These are phyloP conservation scores for Daedalea quercina DNA, from an alignment of 768 basidiomycete species.

Conservation along the genomic window DNA sequence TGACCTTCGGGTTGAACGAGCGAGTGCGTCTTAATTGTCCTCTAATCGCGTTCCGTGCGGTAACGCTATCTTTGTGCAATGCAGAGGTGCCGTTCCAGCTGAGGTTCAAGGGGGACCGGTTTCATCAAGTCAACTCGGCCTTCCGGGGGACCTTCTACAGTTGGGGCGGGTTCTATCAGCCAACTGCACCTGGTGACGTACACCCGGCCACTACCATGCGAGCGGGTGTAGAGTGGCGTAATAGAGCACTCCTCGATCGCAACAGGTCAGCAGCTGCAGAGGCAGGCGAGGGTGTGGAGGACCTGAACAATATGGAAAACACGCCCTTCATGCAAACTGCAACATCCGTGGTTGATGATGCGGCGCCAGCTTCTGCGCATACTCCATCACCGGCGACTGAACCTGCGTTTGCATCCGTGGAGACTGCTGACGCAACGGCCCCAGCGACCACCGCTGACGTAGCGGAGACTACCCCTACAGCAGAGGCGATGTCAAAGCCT, in stretches of 20 bases:
- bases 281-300: not conserved
- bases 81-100: not conserved
- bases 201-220: not conserved
- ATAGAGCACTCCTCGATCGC: not conserved
- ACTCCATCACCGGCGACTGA: no score
- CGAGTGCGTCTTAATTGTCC: slow-evolving; percentile 5
- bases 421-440: not conserved
- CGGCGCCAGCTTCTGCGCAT: no score
- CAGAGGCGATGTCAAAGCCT: slow-evolving; percentile 10
- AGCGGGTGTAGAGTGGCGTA: not conserved
- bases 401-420: not conserved
- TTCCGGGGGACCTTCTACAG: slow-evolving; percentile 8
- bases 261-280: not conserved
- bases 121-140: not conserved
- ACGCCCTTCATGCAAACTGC: not conserved
- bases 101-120: not conserved
- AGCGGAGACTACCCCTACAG: slow-evolving; percentile 1
- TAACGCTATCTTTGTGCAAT: not conserved
- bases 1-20: slow-evolving; percentile 11
- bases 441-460: not conserved
- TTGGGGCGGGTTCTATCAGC: slow-evolving; percentile 16
- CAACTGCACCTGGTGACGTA: not conserved
- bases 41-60: not conserved
- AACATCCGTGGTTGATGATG: not conserved
- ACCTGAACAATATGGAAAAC: not conserved